Conservation (phyloP, 2,329 filamentous ascomycete species). For the Teratosphaeria pseudoeucalypti region DNA sequence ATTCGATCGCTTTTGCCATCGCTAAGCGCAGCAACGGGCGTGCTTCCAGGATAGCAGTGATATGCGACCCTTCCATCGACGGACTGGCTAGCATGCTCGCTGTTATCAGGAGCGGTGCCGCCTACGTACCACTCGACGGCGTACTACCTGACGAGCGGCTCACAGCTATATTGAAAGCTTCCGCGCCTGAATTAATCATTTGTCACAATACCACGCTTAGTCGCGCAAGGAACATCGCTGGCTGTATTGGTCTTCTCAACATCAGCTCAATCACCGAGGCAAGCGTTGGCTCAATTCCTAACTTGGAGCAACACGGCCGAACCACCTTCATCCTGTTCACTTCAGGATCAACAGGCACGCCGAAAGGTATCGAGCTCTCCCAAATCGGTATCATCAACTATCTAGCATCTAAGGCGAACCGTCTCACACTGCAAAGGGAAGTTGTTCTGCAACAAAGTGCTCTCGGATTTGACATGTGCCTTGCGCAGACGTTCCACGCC, state of each 20-base stretch:
- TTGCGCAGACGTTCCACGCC: not conserved
- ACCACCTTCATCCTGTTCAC: not conserved
- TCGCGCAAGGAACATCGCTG: not conserved
- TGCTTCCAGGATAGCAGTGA: not conserved
- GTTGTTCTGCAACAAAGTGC: not conserved
- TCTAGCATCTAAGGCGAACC: not conserved
- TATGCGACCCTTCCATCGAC: not conserved
- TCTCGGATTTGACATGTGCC: not conserved
- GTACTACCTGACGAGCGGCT: not conserved
- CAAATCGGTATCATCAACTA: not conserved
- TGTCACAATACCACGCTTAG: not conserved
- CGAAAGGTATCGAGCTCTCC: not conserved
- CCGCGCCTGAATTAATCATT: not conserved
- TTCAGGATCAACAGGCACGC: not conserved
- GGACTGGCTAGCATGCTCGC: not conserved
- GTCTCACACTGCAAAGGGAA: not conserved
- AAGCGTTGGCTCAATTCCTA: not conserved
- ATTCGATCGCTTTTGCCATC: not conserved
- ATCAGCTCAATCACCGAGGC: not conserved
- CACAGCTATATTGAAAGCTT: not conserved
- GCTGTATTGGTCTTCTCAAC: not conserved
- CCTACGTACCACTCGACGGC: not conserved
- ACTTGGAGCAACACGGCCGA: no score
- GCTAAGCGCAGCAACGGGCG: no score
- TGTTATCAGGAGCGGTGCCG: not conserved